These are phyloP conservation scores for Avena insularis DNA, from an alignment of 176 grass and related monocot genomes.

Conservation along the genomic window DNA sequence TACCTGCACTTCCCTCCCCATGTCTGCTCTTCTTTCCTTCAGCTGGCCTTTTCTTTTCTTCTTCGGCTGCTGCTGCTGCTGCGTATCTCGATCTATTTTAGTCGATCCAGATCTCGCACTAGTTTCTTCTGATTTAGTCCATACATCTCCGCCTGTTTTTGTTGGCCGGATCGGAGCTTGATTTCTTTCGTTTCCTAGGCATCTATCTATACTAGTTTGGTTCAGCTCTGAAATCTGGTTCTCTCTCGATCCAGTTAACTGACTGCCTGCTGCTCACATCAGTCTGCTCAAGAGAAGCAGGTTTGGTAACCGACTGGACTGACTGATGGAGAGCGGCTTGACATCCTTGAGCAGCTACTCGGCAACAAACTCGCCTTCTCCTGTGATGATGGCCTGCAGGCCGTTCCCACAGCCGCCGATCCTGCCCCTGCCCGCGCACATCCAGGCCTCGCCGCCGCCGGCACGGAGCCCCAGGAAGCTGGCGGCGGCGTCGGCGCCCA, in stretches of 20 bases:
- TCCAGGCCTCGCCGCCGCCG: neutral
- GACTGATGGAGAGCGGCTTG: constrained; percentile 39
- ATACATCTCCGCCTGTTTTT: constrained; percentile 19
- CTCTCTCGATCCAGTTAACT: too few species aligned
- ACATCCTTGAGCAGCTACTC: constrained; percentile 42
- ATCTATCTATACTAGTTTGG: neutral
- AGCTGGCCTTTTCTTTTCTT: neutral
- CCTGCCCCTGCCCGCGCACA: constrained; percentile 50
- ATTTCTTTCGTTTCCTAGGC: neutral
- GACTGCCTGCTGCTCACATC: too few species aligned
- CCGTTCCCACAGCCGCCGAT: constrained; percentile 47
- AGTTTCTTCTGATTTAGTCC: neutral
- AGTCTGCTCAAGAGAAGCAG: too few species aligned
- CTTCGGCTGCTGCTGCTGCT: neutral
- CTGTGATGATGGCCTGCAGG: constrained; percentile 19
- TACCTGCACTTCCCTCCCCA: neutral
- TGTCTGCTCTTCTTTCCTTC: constrained; percentile 2
- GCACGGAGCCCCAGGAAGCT: constrained; percentile 35
- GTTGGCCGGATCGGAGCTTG: neutral
- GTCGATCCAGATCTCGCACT: constrained; percentile 36
- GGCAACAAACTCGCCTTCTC: neutral
- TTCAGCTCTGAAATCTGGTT: neutral
- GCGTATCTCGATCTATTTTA: constrained; percentile 35
- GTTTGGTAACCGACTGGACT: too few species aligned
- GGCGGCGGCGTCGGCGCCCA: constrained; percentile 36